Evolutionary conservation across 2,329 filamentous ascomycete genomes (phyloP), one percentile per base, ranked within the genome.

Genomic region (Nannizziopsis barbatae): DNA sequence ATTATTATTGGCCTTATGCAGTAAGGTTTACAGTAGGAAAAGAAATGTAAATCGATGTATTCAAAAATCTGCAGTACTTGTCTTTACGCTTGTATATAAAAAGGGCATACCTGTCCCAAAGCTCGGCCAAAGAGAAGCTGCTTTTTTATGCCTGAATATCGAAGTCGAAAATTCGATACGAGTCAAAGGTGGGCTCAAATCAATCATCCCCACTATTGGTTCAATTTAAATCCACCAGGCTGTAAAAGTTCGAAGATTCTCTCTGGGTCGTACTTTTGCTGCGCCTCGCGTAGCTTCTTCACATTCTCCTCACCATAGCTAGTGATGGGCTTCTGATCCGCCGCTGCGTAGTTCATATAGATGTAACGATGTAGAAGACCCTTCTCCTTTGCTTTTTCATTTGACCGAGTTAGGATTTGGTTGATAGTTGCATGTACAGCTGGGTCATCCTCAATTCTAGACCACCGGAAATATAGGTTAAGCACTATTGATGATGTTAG

Each of bases 331-430:
- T 64, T 59, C 53, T 71, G 65, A 38, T 55, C 62, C 52, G 58
- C 54, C 42, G 56, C 56, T 8, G 69, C 68, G 51, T 71, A 69
- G 53, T 70, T 71, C 61, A 70, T 63, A 50, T 70, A 70, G 6
- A 65, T 50, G 50, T 59, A 71, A 14, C 52, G 37, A 10, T 52
- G 42, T 14, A 47, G 20, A 3, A 62, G 33, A 2, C 55, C 55
- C 30, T 45, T 50, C 53, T 50, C 41, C 53, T 60, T 53, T 57
- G 57, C 52, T 53, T 53, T 44, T 55, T 55, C 40, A 30, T 50
- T 36, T 53, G 62, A 45, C 17, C 50, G 17, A 9, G 50, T 36
- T 38, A 59, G 45, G 22, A 60, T 47, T 9, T 20, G n/a, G 11
- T 51, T 47, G 1, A 50, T 20, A 12, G 49, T 50, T n/a, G 42